Evolutionary conservation across 331 rosid species (phyloP), one percentile per base, ranked within the genome.

Genomic region (Quercus lobata): DNA sequence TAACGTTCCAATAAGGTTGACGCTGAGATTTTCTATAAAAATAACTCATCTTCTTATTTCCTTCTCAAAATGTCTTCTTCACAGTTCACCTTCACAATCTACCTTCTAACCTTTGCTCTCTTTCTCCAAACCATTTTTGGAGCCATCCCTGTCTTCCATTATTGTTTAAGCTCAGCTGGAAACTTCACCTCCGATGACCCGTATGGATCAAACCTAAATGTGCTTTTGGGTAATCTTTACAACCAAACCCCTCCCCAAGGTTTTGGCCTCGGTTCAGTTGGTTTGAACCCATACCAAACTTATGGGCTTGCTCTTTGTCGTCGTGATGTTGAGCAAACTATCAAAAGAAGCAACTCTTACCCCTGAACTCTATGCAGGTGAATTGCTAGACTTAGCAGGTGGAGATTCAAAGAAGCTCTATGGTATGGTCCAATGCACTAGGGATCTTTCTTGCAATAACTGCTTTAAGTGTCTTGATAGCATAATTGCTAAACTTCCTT

Each of bases 311-410:
- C 73, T 44, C 35, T 76, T 34, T 65, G 80, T 73, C 5, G 35
- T 3, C 44, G 60, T 21, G 57, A 46, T 49, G 61, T 27, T 6
- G 70, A 77, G 82, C 29, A 63, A 46, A 4, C 85, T 87, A 12
- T 80, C 86, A 0, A 18, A 68, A 0, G 37, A 83, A 57, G 87
- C 90, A 69, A 69, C 63, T 18, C 17, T 8, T 62, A 55, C 44
- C 16, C 54, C 89, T 0, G 83, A 84, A 57, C 29, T 88, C 49
- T 92, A 81, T 75, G 89, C 86, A 10, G 68, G 81, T 2, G 92
- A 89, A 4, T 84, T 84, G 60, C 0, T 69, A 19, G 81, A 66
- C 71, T 63, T 88, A 8, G 46, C 46, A 41, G 46, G 46, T 32
- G 88, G 25, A 24, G 16, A 15, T n/a, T 78, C 82, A 0, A 12